phyloP scores from a whole-genome alignment of 2,329 filamentous ascomycete genomes.

The Diaporthe humulicola region DNA sequence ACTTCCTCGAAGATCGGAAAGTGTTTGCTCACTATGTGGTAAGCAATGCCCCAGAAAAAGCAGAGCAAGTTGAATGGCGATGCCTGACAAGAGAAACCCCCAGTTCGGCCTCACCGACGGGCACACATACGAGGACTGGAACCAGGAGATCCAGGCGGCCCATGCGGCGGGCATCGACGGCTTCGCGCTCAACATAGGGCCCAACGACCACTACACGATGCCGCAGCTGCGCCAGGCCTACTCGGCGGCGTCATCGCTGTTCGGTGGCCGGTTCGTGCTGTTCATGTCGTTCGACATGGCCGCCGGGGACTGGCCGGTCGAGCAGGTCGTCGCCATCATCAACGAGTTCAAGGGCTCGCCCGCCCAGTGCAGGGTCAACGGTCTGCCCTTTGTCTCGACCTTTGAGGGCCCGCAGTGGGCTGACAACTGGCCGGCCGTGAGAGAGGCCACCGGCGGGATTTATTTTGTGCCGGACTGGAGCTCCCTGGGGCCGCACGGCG shows the following conservation, averaged over 20 bases:
- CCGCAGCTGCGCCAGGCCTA: slow-evolving; percentile 51
- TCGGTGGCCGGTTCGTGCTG: slow-evolving; percentile 47
- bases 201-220: slow-evolving; percentile 49
- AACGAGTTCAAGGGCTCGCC: slow-evolving; percentile 52
- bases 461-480: slow-evolving; percentile 63
- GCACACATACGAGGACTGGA: slow-evolving; percentile 49
- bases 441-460: slow-evolving; percentile 51
- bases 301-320: slow-evolving; percentile 46
- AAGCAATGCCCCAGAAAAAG: not conserved
- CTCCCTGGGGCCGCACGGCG: slow-evolving; percentile 53
- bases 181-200: slow-evolving; percentile 57
- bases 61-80: not conserved
- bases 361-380: slow-evolving; percentile 57
- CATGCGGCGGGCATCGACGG: slow-evolving; percentile 55
- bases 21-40: slow-evolving; percentile 50
- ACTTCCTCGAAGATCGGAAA: slow-evolving; percentile 20
- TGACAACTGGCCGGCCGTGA: slow-evolving; percentile 58
- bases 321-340: slow-evolving; percentile 48
- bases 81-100: not conserved
- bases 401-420: slow-evolving; percentile 62
- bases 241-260: slow-evolving; percentile 44
- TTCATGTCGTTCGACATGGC: slow-evolving; percentile 54
- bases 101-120: slow-evolving; percentile 51
- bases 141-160: slow-evolving; percentile 51
- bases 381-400: slow-evolving; percentile 62